Percentiles rank a stretch among this genome's conserved stretches.
Conservation (phyloP, 2,329 filamentous ascomycete genomes). For the Zasmidium citrigriseum region DNA sequence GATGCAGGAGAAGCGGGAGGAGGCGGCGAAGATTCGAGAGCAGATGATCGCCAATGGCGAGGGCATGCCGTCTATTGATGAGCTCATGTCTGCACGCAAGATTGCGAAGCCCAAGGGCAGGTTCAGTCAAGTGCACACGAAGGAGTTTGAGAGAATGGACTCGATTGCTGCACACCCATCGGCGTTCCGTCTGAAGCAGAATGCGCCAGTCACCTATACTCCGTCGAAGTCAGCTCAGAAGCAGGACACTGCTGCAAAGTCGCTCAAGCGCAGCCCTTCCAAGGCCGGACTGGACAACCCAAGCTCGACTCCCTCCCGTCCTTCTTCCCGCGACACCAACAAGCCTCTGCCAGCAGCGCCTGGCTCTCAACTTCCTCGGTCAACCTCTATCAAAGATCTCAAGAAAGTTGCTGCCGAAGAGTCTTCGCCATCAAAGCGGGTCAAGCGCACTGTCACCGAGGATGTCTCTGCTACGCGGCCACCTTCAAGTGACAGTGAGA, state of each 20-base stretch:
- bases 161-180: slow-evolving; percentile 88
- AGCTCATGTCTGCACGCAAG: slow-evolving; percentile 56
- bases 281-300: slow-evolving; percentile 64
- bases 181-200: slow-evolving; percentile 59
- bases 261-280: slow-evolving; percentile 56
- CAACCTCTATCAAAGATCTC: slow-evolving; percentile 25
- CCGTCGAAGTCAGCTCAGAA: slow-evolving; percentile 6
- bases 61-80: slow-evolving; percentile 45
- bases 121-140: slow-evolving; percentile 83
- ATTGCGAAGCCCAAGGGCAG: slow-evolving; percentile 81
- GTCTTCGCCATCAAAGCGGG: slow-evolving; percentile 63
- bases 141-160: slow-evolving; percentile 95
- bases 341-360: slow-evolving; percentile 25
- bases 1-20: slow-evolving; percentile 68
- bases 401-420: slow-evolving; percentile 25
- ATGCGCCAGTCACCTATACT: slow-evolving; percentile 9
- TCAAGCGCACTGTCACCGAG: slow-evolving; percentile 58
- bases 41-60: slow-evolving; percentile 65
- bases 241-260: slow-evolving; percentile 29
- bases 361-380: slow-evolving; percentile 26
- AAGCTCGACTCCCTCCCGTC: slow-evolving; percentile 15
- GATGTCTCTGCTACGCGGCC: slow-evolving; percentile 69
- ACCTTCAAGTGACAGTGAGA: slow-evolving; percentile 50
- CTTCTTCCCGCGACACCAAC: slow-evolving; percentile 14
- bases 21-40: slow-evolving; percentile 70